Base-by-base conservation (phyloP, 1,284 basidiomycete genomes). In the Fomitopsis betulina region DNA sequence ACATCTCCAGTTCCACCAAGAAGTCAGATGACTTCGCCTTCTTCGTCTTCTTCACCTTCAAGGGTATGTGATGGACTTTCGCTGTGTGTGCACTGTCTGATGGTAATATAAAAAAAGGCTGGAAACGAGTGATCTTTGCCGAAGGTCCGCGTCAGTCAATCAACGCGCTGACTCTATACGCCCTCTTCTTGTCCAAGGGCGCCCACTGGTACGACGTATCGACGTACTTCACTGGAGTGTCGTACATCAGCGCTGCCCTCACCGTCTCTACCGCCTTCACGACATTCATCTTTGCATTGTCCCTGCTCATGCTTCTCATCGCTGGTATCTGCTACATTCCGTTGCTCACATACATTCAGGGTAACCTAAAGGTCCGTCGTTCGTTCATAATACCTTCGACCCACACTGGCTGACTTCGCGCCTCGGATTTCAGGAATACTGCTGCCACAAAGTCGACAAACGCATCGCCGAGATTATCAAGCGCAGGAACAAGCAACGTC, bases 41-140 rank as follows among this genome's bases (percentile, higher is more conserved):
- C 82, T 99, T 98, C 75, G 86, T 98, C 72, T 99, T 98, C 84
- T 99, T 99, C 77, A 92, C 92, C 1, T 99, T 99, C 85, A 99
- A 99, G 79, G 94, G 94, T 92, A 59, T 54, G 85, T 77, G 7
- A 8, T 52, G 23, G 19, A 27, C 59, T 58, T 10, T 43, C 21
- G 7, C 43, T 32, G 32, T 37, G 35, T 37, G 33, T 10, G 49
- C 42, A 55, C 45, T 54, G 25, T 53, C 35, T 49, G 25, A 4
- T 58, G 59, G 33, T 32, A 15, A 6, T n/a, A n/a, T n/a, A n/a
- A n/a, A n/a, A n/a, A 39, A 64, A 96, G 94, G 90, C 72, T 99
- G 96, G 96, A 99, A 98, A 76, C 89, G 94, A 19, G 75, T 98
- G 7, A 76, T 98, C 17, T 78, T 98, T 58, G 94, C 96, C 57